Evolutionary conservation across 495 filamentous ascomycete species (phyloP), one percentile per base, ranked within the genome.

Genomic region (Hypomontagnella submonticulosa): DNA sequence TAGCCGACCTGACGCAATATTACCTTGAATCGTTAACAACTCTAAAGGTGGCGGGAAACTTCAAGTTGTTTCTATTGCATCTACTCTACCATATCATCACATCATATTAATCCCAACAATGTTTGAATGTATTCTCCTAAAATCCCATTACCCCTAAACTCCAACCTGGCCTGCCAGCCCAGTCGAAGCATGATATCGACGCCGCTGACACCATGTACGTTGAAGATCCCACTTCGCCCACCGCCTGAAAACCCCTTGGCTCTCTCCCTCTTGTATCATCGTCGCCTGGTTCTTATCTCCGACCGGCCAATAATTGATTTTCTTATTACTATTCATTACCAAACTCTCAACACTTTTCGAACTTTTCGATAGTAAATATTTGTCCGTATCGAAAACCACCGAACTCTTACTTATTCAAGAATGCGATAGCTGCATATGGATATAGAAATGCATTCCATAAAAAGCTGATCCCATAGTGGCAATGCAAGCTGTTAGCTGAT

Each of bases 251-350:
- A 57, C 40, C 52, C 46, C 57, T 52, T 56, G 43, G 44, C 48
- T 20, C 41, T 16, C n/a, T 54, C 34, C 50, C 52, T 47, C 57
- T 57, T 67, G 57, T 67, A 67, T 67, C 57, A 67, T 67, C 63
- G 63, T 57, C 63, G 57, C 63, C 57, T 61, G 63, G 57, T 61
- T 57, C 20, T 38, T 18, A 34, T 10, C 33, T 42, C 27, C 20
- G 40, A 40, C 41, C 52, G 53, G 61, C 49, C 13, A 51, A 52
- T 61, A 61, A 57, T 57, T 61, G 19, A 47, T 30, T 1, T 27
- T 57, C 37, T 53, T 52, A 61, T 67, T 53, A 57, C 38, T 44
- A 9, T 36, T 27, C 30, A 34, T 27, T 27, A 27, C 23, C 23
- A 6, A 27, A 27, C 23, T 6, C 23, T 27, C 23, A 27, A 27